phyloP scores from a whole-genome alignment of 805 yeast genomes.

The Metschnikowia arizonensis region DNA sequence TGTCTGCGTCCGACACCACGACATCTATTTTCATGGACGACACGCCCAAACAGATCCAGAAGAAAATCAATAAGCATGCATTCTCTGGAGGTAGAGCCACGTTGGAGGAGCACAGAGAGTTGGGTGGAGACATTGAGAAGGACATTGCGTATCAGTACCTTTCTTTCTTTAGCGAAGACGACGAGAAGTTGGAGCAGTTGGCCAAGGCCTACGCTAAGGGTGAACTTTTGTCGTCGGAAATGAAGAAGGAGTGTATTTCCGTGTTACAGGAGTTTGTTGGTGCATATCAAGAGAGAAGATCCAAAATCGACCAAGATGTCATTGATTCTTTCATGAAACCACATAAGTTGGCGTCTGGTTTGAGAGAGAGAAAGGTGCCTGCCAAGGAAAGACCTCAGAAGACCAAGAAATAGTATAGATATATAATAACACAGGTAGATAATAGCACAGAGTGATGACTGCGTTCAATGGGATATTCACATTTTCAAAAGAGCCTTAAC shows the following conservation, averaged over 20 bases:
- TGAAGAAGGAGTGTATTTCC: constrained; percentile 83
- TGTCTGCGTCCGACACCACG: constrained; percentile 91
- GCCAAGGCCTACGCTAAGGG: constrained; percentile 71
- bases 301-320: constrained; percentile 55
- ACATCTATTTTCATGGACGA: constrained; percentile 95
- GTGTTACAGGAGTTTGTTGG: constrained; percentile 74
- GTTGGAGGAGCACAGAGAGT: constrained; percentile 82
- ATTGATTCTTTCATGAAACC: constrained; percentile 76
- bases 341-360: constrained; percentile 74
- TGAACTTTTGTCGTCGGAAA: constrained; percentile 83
- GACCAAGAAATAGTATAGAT: constrained; percentile 28
- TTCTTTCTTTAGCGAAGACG: constrained; percentile 86
- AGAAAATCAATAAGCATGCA: constrained; percentile 93
- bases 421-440: background rate
- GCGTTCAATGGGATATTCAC: background rate
- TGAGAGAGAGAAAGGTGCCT: constrained; percentile 68
- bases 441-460: background rate
- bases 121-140: constrained; percentile 92
- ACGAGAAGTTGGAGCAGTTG: constrained; percentile 61
- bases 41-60: constrained; percentile 84
- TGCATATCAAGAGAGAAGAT: constrained; percentile 77
- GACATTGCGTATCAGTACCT: constrained; percentile 94
- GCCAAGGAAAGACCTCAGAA: constrained; percentile 49
- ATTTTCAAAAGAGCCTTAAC: constrained; percentile 11
- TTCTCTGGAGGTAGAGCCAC: constrained; percentile 91